These are phyloP conservation scores for Pythium sp. DNA, from an alignment of 352 stramenopile species.

Conservation along the genomic window DNA sequence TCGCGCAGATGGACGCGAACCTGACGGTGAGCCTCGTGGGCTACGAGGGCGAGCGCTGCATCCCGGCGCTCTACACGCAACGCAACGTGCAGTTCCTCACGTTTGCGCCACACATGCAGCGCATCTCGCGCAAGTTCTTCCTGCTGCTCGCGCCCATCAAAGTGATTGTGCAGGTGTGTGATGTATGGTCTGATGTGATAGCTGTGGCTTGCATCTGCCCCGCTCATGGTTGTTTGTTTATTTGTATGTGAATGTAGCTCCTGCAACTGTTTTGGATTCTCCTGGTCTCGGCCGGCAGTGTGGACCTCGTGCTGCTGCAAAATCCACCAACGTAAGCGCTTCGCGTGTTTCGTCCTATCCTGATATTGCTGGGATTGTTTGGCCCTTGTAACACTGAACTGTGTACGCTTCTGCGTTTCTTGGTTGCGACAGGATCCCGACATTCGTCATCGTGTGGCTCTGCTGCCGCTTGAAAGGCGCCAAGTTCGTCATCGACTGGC, in stretches of 20 bases:
- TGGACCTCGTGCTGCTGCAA: constrained; percentile 96
- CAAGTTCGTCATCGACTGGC: constrained; percentile 98
- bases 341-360: no score
- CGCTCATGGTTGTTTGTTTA: neutral
- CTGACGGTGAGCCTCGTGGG: constrained; percentile 91
- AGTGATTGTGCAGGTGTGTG: constrained; percentile 58
- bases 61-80: constrained; percentile 63
- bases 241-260: constrained; percentile 33
- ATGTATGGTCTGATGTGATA: no score
- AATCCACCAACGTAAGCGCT: constrained; percentile 92
- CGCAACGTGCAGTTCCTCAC: constrained; percentile 73
- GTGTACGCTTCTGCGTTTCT: neutral
- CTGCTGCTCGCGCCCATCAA: constrained; percentile 83
- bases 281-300: constrained; percentile 56
- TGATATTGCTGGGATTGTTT: no score
- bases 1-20: constrained; percentile 73
- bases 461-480: constrained; percentile 71
- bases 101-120: constrained; percentile 66
- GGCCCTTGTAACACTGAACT: no score
- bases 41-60: constrained; percentile 90
- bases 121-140: constrained; percentile 62
- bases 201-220: no score
- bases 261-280: constrained; percentile 83
- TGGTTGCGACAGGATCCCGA: constrained; percentile 82
- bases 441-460: constrained; percentile 90